phyloP scores from a whole-genome alignment of 2,329 filamentous ascomycete species.

The Alternaria tenuissima region DNA sequence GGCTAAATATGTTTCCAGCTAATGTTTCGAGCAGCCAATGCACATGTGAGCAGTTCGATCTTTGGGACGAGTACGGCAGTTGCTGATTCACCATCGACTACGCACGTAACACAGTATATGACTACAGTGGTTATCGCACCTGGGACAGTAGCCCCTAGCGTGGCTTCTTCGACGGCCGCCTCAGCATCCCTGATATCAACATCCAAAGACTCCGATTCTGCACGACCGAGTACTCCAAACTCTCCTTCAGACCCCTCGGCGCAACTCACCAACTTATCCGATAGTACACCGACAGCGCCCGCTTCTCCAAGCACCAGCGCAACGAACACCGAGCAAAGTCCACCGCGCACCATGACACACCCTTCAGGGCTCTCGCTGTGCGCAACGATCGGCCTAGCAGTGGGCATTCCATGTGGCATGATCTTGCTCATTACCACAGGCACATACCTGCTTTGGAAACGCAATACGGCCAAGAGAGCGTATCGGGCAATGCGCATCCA shows the following conservation, averaged over 20 bases:
- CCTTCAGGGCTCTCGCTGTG: not conserved
- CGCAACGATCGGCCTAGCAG: constrained; percentile 1
- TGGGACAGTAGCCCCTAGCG: not conserved
- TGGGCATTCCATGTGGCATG: constrained; percentile 1
- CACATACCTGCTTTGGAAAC: not conserved
- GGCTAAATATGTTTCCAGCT: not conserved
- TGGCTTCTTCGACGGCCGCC: not conserved
- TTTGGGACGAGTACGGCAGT: not conserved
- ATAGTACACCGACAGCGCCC: not conserved
- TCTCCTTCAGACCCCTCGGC: not conserved
- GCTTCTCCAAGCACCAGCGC: not conserved
- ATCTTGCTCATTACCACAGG: not conserved
- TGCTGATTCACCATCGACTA: not conserved
- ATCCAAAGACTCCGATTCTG: not conserved
- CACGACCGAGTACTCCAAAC: not conserved
- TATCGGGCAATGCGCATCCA: not conserved
- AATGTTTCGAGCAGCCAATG: not conserved
- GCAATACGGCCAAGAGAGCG: not conserved
- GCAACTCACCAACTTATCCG: not conserved
- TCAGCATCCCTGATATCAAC: not conserved
- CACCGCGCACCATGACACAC: not conserved
- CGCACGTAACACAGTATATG: not conserved
- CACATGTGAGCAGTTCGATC: not conserved
- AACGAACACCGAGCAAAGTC: not conserved
- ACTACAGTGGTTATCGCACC: not conserved